Percentiles rank a stretch among this genome's conserved stretches.
These are phyloP conservation scores for Fomitopsis pinicola DNA, from an alignment of 1,284 basidiomycete species.

Conservation along the genomic window DNA sequence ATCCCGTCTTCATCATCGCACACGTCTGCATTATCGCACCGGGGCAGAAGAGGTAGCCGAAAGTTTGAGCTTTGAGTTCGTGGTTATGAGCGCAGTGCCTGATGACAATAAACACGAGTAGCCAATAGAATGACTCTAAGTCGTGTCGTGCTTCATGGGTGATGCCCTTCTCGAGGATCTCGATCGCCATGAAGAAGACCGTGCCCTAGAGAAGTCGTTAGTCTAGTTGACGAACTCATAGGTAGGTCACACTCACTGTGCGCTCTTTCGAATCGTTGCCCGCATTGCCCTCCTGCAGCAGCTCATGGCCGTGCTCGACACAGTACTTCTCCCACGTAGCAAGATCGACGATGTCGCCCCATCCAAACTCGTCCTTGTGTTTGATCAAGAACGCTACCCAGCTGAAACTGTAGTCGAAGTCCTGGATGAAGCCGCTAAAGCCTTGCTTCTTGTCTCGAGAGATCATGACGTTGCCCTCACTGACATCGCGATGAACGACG, in stretches of 20 bases:
- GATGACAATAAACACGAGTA: conserved; percentile 12
- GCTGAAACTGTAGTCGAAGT: too few species aligned
- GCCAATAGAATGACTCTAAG: conserved; percentile 16
- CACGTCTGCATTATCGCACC: neutral
- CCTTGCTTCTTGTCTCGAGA: neutral
- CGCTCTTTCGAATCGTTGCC: neutral
- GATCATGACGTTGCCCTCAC: too few species aligned
- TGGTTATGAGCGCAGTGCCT: conserved; percentile 6
- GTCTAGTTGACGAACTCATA: neutral
- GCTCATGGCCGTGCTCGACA: too few species aligned
- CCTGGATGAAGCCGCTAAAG: too few species aligned
- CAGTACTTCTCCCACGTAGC: too few species aligned
- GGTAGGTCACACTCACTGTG: neutral
- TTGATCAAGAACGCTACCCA: too few species aligned
- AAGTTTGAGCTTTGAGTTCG: neutral
- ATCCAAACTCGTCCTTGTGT: neutral
- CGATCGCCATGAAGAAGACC: conserved; percentile 11
- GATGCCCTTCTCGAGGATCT: neutral
- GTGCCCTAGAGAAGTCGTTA: conserved; percentile 7
- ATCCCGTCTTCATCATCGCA: too few species aligned
- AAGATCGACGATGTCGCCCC: neutral
- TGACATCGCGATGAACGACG: too few species aligned
- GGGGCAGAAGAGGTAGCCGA: neutral
- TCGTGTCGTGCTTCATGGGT: conserved; percentile 6
- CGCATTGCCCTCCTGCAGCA: too few species aligned